Conservation (phyloP, 2,329 filamentous ascomycete species). For the Colletotrichum gloeosporioides region DNA sequence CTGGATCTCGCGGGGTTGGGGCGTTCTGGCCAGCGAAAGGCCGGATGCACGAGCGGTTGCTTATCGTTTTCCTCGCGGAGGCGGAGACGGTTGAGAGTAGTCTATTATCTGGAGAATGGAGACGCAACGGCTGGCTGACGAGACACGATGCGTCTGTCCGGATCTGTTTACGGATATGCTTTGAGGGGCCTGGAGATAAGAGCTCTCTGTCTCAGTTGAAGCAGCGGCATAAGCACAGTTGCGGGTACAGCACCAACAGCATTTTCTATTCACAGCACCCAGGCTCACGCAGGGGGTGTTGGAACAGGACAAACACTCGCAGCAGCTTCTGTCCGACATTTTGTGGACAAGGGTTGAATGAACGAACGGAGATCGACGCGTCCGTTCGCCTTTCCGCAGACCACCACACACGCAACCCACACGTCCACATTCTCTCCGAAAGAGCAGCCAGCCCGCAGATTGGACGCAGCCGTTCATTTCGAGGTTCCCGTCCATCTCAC, state of each 20-base stretch:
- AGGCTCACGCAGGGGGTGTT: neutral
- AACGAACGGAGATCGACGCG: neutral
- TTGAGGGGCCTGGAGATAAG: neutral
- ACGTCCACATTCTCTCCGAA: neutral
- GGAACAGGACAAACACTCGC: neutral
- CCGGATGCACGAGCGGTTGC: neutral
- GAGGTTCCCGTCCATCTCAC: neutral
- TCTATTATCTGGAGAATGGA: neutral
- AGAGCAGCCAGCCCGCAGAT: neutral
- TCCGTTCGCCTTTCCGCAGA: neutral
- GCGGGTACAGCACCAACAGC: neutral
- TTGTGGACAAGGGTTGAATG: neutral
- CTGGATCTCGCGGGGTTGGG: neutral
- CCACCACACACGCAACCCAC: neutral
- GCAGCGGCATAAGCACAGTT: neutral
- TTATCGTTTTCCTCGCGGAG: neutral
- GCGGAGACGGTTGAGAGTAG: neutral
- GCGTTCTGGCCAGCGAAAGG: neutral
- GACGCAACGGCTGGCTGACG: neutral
- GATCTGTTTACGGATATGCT: neutral
- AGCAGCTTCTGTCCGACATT: neutral
- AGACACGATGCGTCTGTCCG: neutral
- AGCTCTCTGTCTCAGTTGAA: neutral
- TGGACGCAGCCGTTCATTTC: neutral
- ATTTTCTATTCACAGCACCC: neutral